Conservation (phyloP, 768 basidiomycete genomes). For the Lactifluus piperatus region DNA sequence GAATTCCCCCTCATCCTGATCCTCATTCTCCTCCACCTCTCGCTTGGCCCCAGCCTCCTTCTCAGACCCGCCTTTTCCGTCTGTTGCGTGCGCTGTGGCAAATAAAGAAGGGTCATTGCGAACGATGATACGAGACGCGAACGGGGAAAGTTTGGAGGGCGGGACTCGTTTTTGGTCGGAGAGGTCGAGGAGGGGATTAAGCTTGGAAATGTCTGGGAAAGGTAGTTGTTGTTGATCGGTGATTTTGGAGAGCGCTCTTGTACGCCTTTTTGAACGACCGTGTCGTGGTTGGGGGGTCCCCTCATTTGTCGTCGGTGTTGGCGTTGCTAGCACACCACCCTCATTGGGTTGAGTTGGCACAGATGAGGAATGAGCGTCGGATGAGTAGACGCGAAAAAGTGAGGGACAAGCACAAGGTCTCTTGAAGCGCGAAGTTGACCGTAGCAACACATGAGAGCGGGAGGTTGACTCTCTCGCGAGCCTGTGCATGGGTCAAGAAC, state of each 20-base stretch:
- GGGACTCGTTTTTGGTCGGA: constrained; percentile 31
- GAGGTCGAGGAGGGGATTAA: constrained; percentile 11
- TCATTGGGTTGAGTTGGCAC: not conserved
- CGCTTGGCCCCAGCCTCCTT: constrained; percentile 28
- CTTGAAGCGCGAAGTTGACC: not conserved
- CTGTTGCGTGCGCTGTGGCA: constrained; percentile 28
- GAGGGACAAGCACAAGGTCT: not conserved
- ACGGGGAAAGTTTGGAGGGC: constrained; percentile 43
- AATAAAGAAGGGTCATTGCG: constrained; percentile 71
- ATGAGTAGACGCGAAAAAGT: constrained; percentile 14
- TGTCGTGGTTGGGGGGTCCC: not conserved
- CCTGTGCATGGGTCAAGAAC: constrained; percentile 22
- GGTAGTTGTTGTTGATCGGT: not conserved
- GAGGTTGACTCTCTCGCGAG: constrained; percentile 13
- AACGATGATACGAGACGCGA: constrained; percentile 52
- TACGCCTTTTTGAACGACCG: constrained; percentile 8
- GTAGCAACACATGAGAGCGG: constrained; percentile 3
- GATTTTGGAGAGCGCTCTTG: constrained; percentile 2
- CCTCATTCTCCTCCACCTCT: constrained; percentile 26
- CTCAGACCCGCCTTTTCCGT: constrained; percentile 23
- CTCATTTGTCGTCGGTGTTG: not conserved
- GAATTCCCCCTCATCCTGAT: constrained; percentile 22
- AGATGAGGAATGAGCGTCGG: constrained; percentile 1
- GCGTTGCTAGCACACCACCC: not conserved
- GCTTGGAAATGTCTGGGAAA: constrained; percentile 32